A percentile compares a stretch with the other conserved stretches of the same genome.
These are phyloP conservation scores for Prosopis cineraria DNA, from an alignment of 306 rosid genomes.

Conservation along the genomic window DNA sequence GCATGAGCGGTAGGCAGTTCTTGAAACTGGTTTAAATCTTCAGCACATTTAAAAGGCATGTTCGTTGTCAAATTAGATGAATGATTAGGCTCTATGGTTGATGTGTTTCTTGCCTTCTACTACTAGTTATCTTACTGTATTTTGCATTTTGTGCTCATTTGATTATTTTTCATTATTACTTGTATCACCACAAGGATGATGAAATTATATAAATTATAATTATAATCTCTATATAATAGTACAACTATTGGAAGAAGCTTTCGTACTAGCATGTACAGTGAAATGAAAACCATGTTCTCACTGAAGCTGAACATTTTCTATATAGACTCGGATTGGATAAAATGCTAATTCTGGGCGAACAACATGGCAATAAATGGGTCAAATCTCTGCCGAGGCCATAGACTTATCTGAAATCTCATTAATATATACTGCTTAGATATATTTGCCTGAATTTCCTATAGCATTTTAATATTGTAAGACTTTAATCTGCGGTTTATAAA, in stretches of 20 bases:
- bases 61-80: constrained; percentile 21
- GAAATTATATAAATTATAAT: not conserved
- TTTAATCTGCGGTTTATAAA: no score
- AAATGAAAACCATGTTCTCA: not conserved
- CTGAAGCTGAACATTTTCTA: not conserved
- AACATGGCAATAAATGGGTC: no score
- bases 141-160: not conserved
- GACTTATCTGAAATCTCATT: no score
- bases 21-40: not conserved
- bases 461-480: not conserved
- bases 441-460: no score
- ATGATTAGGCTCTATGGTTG: constrained; percentile 10
- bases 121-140: not conserved
- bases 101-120: constrained; percentile 21
- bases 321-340: not conserved
- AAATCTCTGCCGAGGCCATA: no score
- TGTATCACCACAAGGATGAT: not conserved
- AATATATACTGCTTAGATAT: no score
- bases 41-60: constrained; percentile 1
- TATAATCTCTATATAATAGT: not conserved
- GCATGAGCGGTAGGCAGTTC: not conserved
- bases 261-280: not conserved
- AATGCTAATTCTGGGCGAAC: no score
- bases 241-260: not conserved
- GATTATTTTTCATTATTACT: not conserved